These are phyloP conservation scores for Chrysosporium queenslandicum DNA, from an alignment of 2,329 filamentous ascomycete species.

Conservation along the genomic window DNA sequence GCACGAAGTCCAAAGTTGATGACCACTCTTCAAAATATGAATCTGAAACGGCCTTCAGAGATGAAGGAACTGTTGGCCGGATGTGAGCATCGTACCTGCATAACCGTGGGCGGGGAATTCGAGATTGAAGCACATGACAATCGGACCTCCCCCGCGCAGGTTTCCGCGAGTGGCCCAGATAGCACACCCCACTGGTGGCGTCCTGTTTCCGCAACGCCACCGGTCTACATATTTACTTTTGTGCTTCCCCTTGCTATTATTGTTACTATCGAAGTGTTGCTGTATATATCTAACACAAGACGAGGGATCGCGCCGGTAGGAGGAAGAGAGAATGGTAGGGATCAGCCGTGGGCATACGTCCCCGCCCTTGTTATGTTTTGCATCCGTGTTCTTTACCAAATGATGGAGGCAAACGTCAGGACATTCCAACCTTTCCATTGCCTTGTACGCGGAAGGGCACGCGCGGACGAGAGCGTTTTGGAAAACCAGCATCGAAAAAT, in stretches of 20 bases:
- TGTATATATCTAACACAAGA: constrained; percentile 1
- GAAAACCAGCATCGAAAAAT: constrained; percentile 20
- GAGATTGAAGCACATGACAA: constrained; percentile 7
- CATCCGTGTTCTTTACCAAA: constrained; percentile 17
- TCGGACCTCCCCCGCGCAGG: constrained; percentile 5
- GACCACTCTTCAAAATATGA: constrained; percentile 5
- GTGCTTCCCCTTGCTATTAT: constrained; percentile 6
- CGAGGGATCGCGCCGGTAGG: background rate
- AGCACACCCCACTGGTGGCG: constrained; percentile 7
- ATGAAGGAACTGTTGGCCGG: constrained; percentile 6
- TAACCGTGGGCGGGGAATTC: constrained; percentile 3
- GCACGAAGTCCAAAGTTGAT: constrained; percentile 11
- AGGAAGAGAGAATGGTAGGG: constrained; percentile 20
- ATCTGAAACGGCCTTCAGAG: constrained; percentile 7
- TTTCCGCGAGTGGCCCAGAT: background rate
- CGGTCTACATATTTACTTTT: constrained; percentile 3
- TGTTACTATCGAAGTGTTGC: constrained; percentile 6
- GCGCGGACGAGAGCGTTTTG: constrained; percentile 15
- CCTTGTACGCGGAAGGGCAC: constrained; percentile 13
- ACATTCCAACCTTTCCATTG: constrained; percentile 19
- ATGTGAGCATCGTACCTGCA: constrained; percentile 1
- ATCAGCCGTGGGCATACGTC: constrained; percentile 21
- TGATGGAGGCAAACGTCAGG: constrained; percentile 16
- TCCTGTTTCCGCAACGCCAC: constrained; percentile 5
- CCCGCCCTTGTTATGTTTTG: constrained; percentile 19